Conservation (phyloP, 169 alveolate genomes). For the Plasmodium cynomolgi region DNA sequence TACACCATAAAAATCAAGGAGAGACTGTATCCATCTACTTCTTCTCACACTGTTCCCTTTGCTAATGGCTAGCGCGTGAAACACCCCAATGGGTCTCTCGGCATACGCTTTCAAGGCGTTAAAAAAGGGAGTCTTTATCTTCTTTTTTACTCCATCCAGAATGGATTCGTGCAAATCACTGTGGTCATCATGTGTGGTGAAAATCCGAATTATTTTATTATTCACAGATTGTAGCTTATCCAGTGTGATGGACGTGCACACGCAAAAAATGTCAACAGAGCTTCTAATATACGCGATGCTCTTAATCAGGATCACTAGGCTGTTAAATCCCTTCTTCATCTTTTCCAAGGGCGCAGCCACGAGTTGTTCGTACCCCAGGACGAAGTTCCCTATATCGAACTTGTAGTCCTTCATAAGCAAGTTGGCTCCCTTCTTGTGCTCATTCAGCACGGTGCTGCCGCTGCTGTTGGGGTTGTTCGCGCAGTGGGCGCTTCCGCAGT, state of each 20-base stretch:
- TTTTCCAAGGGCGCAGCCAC: constrained; percentile 76
- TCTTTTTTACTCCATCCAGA: constrained; percentile 77
- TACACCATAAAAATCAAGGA: constrained; percentile 81
- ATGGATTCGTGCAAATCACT: constrained; percentile 82
- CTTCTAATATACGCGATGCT: constrained; percentile 75
- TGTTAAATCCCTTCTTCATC: constrained; percentile 75
- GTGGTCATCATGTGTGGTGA: constrained; percentile 80
- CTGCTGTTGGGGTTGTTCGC: neutral
- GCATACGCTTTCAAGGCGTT: constrained; percentile 79
- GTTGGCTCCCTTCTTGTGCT: neutral
- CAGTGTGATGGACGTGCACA: constrained; percentile 78
- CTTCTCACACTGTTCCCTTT: constrained; percentile 79
- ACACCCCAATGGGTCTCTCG: constrained; percentile 83
- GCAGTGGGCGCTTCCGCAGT: neutral
- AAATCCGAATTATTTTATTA: constrained; percentile 75
- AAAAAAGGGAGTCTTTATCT: constrained; percentile 79
- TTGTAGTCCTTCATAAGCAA: constrained; percentile 2
- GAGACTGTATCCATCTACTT: constrained; percentile 78
- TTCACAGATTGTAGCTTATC: constrained; percentile 72
- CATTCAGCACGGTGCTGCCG: neutral
- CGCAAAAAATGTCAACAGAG: constrained; percentile 80
- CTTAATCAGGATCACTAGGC: constrained; percentile 51
- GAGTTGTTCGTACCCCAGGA: constrained; percentile 78
- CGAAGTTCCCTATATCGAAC: constrained; percentile 71
- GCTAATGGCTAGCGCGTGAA: constrained; percentile 84